Base-by-base conservation (phyloP, 148 eudicot genomes). In the Heliosperma pusillum region DNA sequence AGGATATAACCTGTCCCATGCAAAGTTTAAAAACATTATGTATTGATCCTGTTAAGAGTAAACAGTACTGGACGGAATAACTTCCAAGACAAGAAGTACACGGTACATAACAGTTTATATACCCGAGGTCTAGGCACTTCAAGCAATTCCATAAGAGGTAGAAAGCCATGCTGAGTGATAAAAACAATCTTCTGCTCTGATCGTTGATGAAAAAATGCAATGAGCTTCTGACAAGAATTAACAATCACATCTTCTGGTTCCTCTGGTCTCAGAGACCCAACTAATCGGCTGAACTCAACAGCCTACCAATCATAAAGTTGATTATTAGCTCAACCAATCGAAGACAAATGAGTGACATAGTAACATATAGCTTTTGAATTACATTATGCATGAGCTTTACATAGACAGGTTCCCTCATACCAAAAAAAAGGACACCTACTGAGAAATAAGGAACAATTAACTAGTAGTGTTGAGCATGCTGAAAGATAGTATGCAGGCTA, bases 101-200 rank as follows among this genome's bases (percentile, higher is more conserved):
- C 29, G 27, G 56, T 22, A 62, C 55, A 52, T 40, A 66, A 36
- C 42, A 25, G 57, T 73, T 71, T 62, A 82, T 96, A 85, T 86
- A 95, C 97, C 68, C 90, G 91, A 79, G 96, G 80, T 79, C 85
- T 86, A 42, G 97, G 97, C 81, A 88, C 85, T 81, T 92, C 97
- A 64, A 92, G 99, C 83, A 95, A 81, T 60, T 95, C 99, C 97
- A 92, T 79, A 66, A 95, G 82, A 71, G 99, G 96, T 77, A 95
- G 91, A 77, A 95, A 87, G 69, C 99, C 97, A 80, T 95, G 89
- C 82, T 92, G 99, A 57, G 89, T 89, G 62, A 95, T 88, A 74
- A 90, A 95, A 77, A 85, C 92, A 83, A 84, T 65, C 78, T 90
- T 95, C 87, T 95, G 97, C 82, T 95, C 99, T 7, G 97, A 84